Evolutionary conservation across 176 grass and related monocot genomes (phyloP).

Genomic region (Triticum dicoccoides): DNA sequence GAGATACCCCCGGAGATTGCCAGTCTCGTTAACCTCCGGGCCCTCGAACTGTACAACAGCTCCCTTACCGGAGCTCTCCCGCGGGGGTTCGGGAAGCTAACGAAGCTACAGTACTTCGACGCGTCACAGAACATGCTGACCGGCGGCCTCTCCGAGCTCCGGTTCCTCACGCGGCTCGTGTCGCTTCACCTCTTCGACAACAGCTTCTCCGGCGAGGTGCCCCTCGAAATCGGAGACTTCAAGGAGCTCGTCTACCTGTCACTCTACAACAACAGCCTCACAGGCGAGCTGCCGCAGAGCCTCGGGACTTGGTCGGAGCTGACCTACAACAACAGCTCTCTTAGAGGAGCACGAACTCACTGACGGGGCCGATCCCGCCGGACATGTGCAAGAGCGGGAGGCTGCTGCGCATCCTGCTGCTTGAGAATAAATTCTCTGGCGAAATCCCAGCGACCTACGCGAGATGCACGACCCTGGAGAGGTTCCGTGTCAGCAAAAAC

Average conservation of each 20-base stretch:
- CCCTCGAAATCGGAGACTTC: conserved; percentile 65
- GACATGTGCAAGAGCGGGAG: conserved; percentile 70
- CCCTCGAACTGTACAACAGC: conserved; percentile 75
- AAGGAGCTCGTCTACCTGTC: conserved; percentile 66
- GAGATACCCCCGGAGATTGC: conserved; percentile 61
- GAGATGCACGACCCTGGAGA: conserved; percentile 34
- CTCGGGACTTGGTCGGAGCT: conserved; percentile 58
- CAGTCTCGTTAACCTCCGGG: conserved; percentile 34
- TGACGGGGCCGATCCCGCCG: conserved; percentile 65
- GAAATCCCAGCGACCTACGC: conserved; percentile 66
- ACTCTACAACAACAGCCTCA: conserved; percentile 61
- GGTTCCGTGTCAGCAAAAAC: conserved; percentile 72
- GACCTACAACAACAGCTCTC: conserved; percentile 42
- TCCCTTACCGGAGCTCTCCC: conserved; percentile 54
- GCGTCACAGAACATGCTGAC: conserved; percentile 52
- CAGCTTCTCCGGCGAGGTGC: conserved; percentile 48
- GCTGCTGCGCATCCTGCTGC: too few species aligned
- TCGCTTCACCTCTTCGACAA: conserved; percentile 72
- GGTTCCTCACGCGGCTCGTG: conserved; percentile 43
- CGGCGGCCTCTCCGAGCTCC: conserved; percentile 58
- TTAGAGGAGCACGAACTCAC: conserved; percentile 41
- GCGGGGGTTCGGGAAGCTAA: conserved; percentile 42
- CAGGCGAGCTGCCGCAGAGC: conserved; percentile 54
- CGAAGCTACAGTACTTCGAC: conserved; percentile 47
- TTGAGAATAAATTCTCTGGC: conserved; percentile 76